Conservation (phyloP, 495 filamentous ascomycete genomes). For the Letharia columbiana region DNA sequence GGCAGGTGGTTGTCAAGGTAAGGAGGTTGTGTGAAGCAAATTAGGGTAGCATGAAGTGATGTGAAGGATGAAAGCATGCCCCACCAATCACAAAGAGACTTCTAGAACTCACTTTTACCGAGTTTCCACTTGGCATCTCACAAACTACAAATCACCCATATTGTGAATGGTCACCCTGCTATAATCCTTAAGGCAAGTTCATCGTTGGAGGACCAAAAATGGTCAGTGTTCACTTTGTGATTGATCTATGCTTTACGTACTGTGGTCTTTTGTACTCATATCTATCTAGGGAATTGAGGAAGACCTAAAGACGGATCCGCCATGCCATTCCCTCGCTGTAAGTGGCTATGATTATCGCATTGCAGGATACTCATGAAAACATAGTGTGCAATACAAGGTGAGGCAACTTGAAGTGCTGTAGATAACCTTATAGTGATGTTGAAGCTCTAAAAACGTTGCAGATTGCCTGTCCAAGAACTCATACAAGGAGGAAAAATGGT, state of each 20-base stretch:
- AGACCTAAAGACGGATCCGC: conserved; percentile 64
- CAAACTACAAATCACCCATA: not conserved
- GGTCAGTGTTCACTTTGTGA: conserved; percentile 2
- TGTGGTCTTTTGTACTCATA: not conserved
- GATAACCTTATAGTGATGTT: conserved; percentile 19
- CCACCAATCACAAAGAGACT: conserved; percentile 17
- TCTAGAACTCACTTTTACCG: not conserved
- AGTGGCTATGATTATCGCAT: conserved; percentile 31
- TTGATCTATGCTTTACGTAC: not conserved
- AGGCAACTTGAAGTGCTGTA: conserved; percentile 13
- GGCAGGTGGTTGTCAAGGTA: not conserved
- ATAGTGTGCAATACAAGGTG: conserved; percentile 87
- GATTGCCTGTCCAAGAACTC: conserved; percentile 76
- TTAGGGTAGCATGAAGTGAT: not conserved
- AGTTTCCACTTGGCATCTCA: not conserved
- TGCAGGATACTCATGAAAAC: conserved; percentile 17
- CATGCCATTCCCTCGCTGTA: conserved; percentile 84
- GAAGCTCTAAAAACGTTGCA: conserved; percentile 28
- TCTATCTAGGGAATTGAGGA: conserved; percentile 47
- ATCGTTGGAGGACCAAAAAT: not conserved
- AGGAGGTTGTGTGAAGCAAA: not conserved
- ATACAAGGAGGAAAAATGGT: conserved; percentile 81
- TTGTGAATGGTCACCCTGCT: not conserved
- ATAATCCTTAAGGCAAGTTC: not conserved
- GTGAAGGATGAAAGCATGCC: conserved; percentile 9